Base-by-base conservation (phyloP, 208 protist genomes). In the Wallacemonas sp. region DNA sequence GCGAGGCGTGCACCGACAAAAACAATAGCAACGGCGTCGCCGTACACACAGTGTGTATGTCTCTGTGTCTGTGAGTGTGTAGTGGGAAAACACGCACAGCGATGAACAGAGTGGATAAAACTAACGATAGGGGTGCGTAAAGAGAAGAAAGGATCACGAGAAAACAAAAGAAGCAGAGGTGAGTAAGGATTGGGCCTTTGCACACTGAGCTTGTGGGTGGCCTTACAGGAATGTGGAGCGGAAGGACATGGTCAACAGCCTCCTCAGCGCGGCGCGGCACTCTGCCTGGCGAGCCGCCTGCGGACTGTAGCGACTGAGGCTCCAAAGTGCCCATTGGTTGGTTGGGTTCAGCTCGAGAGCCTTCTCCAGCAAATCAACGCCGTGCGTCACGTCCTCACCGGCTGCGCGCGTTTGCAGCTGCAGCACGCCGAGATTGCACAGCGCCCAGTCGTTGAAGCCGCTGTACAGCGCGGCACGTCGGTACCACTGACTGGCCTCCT, bases 321-420 rank as follows among this genome's bases (percentile, higher is more conserved):
- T 72, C 77, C 81, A 87, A 12, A 83, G 55, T 6, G 77, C 70
- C 73, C 77, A 81, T 61, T 67, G 70, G 52, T 83, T 87, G 11
- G 73, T 68, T 12, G 73, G 67, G 66, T 87, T 83, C 26, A 81
- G 23, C 39, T 43, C 38, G 1, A 83, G 65, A 1, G 77, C 70
- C 21, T 70, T 69, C 49, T 83, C 65, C 32, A 83, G 43, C 21
- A 83, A 36, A 2, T 64, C 21, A 33, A 87, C 36, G 17, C 68
- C 76, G 24, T 43, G 61, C 5, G 64, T 61, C 36, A 30, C 14
- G 12, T 62, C 38, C 2, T 32, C 16, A 17, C n/a, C 16, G 19
- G 55, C 49, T 26, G 21, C 21, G n/a, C 26, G 39, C 24, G 48
- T 38, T 29, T 56, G 23, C 17, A 47, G 23, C 29, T 58, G 26